These are phyloP conservation scores for Daldinia caldariorum DNA, from an alignment of 495 filamentous ascomycete genomes.

Conservation along the genomic window DNA sequence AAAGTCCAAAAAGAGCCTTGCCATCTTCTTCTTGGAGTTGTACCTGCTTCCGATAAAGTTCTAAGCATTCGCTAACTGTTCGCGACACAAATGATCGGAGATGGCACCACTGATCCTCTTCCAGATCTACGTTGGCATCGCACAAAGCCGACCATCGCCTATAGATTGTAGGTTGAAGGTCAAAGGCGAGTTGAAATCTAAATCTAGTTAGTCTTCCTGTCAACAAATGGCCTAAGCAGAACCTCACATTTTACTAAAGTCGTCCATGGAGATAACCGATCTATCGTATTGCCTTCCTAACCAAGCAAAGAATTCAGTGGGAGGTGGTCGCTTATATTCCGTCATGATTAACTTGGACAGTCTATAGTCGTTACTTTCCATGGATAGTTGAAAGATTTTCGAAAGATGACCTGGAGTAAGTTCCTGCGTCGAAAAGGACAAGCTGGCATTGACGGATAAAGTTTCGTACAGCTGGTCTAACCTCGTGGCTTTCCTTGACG, in stretches of 20 bases:
- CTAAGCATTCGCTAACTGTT: neutral
- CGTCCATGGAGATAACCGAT: neutral
- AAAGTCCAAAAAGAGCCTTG: slow-evolving; percentile 8
- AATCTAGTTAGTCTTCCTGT: neutral
- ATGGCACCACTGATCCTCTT: neutral
- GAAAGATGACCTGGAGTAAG: neutral
- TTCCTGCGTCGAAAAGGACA: neutral
- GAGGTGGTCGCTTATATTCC: neutral
- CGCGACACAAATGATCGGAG: neutral
- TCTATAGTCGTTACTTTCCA: neutral
- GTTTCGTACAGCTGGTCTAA: slow-evolving; percentile 6
- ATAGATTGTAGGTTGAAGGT: neutral
- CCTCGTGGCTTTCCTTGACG: neutral
- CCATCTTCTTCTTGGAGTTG: slow-evolving; percentile 6
- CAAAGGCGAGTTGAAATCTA: slow-evolving; percentile 1
- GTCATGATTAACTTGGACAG: slow-evolving; percentile 1
- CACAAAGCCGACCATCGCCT: slow-evolving; percentile 4
- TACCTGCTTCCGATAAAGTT: neutral
- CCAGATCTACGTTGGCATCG: neutral
- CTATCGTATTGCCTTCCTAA: slow-evolving; percentile 7
- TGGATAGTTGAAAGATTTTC: slow-evolving; percentile 2
- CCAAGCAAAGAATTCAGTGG: slow-evolving; percentile 13
- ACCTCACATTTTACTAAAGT: slow-evolving; percentile 11
- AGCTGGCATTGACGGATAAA: neutral
- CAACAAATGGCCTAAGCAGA: neutral